Evolutionary conservation across 202 grass and related monocot species (phyloP), one percentile per base, ranked within the genome.

Genomic region (Panicum virgatum): DNA sequence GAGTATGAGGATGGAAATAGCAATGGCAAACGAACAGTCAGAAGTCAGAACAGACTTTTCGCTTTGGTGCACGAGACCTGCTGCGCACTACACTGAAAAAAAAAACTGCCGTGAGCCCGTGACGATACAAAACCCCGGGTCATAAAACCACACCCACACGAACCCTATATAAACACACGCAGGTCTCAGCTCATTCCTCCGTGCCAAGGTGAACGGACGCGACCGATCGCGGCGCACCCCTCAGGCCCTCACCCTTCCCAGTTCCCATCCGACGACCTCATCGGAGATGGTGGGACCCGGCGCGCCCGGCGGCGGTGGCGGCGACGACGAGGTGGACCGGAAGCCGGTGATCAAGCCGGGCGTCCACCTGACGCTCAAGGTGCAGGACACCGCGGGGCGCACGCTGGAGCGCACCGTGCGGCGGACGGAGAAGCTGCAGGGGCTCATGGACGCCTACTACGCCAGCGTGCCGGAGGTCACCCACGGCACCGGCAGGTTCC

Each of bases 301-400:
- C 30, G 39, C n/a, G n/a, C n/a, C n/a, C n/a, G n/a, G n/a, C n/a
- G n/a, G n/a, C n/a, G n/a, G n/a, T n/a, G n/a, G n/a, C 30, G 39
- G 18, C 20, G 69, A 22, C 27, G 56, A 62, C 9, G 84, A 10
- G 45, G 58, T 32, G 15, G 74, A 73, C 59, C 30, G 43, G 85
- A 78, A 73, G 47, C 66, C 80, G 48, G 80, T 81, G 84, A 81
- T 86, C 77, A 86, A 75, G 69, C 84, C 80, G 7, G 80, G 80
- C 27, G 68, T 67, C 75, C 60, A 83, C 80, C 22, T 88, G 39
- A 83, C 80, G 47, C 66, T 88, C 46, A 88, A 48, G 80, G 86
- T 88, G 73, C 66, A 72, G 73, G 80, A 88, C 66, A 78, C 73
- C 37, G 50, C 46, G 39, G 80, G 80, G 0, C 75, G 61, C 67